Percentiles rank a stretch among this genome's conserved stretches.
Conservation (phyloP, 257 asterid genomes). For the Solanum lycopersicoides region DNA sequence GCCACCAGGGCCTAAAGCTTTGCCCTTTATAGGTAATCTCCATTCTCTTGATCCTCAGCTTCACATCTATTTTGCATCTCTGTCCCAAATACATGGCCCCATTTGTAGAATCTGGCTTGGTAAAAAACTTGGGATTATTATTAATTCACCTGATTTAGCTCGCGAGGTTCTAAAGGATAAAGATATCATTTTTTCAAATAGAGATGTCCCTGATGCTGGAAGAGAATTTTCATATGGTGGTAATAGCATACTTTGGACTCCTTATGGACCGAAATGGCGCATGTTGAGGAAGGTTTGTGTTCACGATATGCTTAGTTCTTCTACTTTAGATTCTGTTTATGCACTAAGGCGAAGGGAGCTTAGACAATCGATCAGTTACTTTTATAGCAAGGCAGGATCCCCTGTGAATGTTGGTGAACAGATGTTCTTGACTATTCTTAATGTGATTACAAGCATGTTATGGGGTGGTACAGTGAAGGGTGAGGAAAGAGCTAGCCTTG, state of each 20-base stretch:
- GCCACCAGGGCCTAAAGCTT: slow-evolving; percentile 59
- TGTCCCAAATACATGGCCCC: slow-evolving; percentile 46
- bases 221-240: slow-evolving; percentile 54
- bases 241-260: slow-evolving; percentile 45
- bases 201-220: slow-evolving; percentile 60
- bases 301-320: slow-evolving; percentile 45
- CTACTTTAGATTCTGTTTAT: slow-evolving; percentile 44
- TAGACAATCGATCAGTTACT: slow-evolving; percentile 27
- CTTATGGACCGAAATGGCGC: slow-evolving; percentile 73
- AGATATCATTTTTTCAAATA: slow-evolving; percentile 53
- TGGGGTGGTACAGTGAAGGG: slow-evolving; percentile 71
- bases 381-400: slow-evolving; percentile 19
- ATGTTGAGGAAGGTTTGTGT: slow-evolving; percentile 61
- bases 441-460: slow-evolving; percentile 66
- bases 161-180: slow-evolving; percentile 49
- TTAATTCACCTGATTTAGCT: slow-evolving; percentile 44
- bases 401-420: slow-evolving; percentile 51
- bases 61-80: slow-evolving; percentile 38
- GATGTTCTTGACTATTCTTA: slow-evolving; percentile 49
- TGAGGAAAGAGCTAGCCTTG: slow-evolving; percentile 40
- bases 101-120: slow-evolving; percentile 53
- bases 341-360: slow-evolving; percentile 36
- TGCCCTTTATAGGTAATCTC: slow-evolving; percentile 63
- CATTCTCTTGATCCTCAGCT: slow-evolving; percentile 69
- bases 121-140: slow-evolving; percentile 32